Evolutionary conservation across 495 filamentous ascomycete genomes (phyloP), one percentile per base, ranked within the genome.

Genomic region (Aspergillus ellipticus): DNA sequence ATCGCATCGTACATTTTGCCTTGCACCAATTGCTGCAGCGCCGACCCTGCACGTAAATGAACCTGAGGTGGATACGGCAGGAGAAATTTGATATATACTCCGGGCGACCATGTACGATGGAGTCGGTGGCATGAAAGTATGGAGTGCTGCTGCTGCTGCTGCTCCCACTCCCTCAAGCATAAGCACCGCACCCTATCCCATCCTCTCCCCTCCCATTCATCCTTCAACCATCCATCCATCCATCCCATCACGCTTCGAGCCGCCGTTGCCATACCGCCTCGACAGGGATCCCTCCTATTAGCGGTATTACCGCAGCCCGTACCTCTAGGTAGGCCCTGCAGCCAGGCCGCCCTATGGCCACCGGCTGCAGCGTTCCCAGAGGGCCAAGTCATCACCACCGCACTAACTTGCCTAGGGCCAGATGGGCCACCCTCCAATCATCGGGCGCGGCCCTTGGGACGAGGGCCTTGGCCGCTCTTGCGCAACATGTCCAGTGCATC

Each of bases 371-470:
- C 45, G 48, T 37, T 50, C 26, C 49, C 26, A 52, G 39, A 45
- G 20, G 55, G 29, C 55, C 55, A 57, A 57, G 48, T 47, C 55
- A 57, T 57, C 54, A 47, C n/a, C 48, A 47, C 19, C 22, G 19
- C 31, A 39, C 24, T 48, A 47, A 16, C 39, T 37, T 11, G 33
- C 13, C 33, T 37, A 37, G 33, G 33, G 39, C 51, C 20, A 22
- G 43, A 56, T 41, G 37, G 13, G 15, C 54, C 54, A 51, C 45
- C 51, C 37, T 31, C 45, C 16, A 15, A n/a, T 24, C 22, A 16
- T 22, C 45, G 15, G 16, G 11, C 16, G 15, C 20, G 45, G 16
- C 15, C 24, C 22, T 28, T 16, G 6, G 21, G 13, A 15, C 11
- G 15, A 45, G 33, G 9, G 49, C n/a, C 49, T 57, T 51, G 55